Evolutionary conservation across 1,284 basidiomycete species (phyloP).

Genomic region (Ceratobasidium sp.): DNA sequence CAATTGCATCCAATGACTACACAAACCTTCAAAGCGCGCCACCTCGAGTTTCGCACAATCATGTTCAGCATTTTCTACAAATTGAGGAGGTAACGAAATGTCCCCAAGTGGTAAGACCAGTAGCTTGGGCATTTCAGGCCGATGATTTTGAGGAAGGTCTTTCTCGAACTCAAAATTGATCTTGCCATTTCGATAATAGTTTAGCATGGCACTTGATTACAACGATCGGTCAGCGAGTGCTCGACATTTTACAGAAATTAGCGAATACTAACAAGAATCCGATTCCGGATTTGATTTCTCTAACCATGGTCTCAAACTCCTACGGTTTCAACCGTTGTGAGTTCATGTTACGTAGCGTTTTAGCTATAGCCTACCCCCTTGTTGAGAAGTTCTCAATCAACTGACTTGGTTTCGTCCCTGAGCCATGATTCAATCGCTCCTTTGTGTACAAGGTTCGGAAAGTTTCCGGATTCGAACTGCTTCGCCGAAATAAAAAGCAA

Average conservation of each 20-base stretch:
- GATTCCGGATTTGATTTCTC: constrained; percentile 21
- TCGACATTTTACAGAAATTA: not conserved
- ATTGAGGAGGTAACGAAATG: not conserved
- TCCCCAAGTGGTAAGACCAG: constrained; percentile 14
- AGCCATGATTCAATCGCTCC: constrained; percentile 18
- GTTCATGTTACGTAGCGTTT: not conserved
- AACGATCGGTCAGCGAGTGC: not conserved
- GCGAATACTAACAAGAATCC: constrained; percentile 15
- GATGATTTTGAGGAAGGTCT: constrained; percentile 13
- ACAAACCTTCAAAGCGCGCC: constrained; percentile 15
- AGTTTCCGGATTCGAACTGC: constrained; percentile 1
- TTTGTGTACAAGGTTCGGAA: not conserved
- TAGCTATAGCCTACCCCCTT: not conserved
- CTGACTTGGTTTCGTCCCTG: constrained; percentile 1
- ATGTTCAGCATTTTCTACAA: not conserved
- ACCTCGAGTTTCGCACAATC: constrained; percentile 16
- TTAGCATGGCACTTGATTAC: constrained; percentile 27
- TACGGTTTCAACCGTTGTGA: not conserved
- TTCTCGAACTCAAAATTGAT: constrained; percentile 25
- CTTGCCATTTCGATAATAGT: constrained; percentile 21
- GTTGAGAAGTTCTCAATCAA: not conserved
- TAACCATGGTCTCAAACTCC: constrained; percentile 22
- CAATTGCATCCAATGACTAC: constrained; percentile 31
- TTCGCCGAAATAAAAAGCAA: not conserved
- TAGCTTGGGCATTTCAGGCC: constrained; percentile 31